Evolutionary conservation across 257 asterid species (phyloP).

Genomic region (Jaltomata sinuosa): DNA sequence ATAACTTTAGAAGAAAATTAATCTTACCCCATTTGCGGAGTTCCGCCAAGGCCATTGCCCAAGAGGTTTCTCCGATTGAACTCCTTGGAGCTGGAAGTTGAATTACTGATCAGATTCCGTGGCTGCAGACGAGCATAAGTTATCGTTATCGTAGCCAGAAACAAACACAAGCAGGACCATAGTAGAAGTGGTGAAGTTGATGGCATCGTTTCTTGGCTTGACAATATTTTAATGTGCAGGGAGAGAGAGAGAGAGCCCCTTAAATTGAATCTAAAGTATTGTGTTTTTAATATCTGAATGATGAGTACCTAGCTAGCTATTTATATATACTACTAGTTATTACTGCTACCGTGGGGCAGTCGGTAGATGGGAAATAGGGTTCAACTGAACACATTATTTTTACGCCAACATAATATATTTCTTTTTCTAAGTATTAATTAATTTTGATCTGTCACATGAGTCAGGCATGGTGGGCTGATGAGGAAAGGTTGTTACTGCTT

Average conservation of each 20-base stretch:
- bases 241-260: not conserved
- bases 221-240: not conserved
- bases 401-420: too few species aligned
- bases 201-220: too few species aligned
- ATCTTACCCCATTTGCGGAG: constrained; percentile 88
- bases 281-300: not conserved
- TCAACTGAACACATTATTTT: not conserved
- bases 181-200: not conserved
- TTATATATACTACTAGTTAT: not conserved
- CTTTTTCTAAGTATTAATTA: too few species aligned
- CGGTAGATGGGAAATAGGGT: not conserved
- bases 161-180: not conserved
- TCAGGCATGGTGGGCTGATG: not conserved
- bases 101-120: too few species aligned
- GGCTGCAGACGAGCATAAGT: not conserved
- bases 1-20: not conserved
- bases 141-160: not conserved
- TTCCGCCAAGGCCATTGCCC: constrained; percentile 54
- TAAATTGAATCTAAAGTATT: not conserved
- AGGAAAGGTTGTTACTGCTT: not conserved
- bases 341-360: not conserved
- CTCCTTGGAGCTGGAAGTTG: too few species aligned
- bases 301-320: not conserved
- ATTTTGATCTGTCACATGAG: not conserved
- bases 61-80: constrained; percentile 26